Percentiles rank a stretch among this genome's conserved stretches.
phyloP scores from a whole-genome alignment of 1,139 yeast genomes.

The Protomyces inouyei region DNA sequence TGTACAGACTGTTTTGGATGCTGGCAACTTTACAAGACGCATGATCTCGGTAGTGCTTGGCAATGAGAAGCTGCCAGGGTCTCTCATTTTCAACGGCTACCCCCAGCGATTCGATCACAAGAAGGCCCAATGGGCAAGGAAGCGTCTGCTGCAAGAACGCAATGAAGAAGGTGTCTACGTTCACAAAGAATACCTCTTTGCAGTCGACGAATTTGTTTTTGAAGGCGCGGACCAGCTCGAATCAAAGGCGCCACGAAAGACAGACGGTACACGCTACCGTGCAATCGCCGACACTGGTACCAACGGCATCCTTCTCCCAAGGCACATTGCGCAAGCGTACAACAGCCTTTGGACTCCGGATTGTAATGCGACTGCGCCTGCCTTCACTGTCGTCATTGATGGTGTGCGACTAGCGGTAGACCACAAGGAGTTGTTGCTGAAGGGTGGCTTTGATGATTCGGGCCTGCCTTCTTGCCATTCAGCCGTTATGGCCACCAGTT shows the following conservation, averaged over 20 bases:
- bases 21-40: background rate
- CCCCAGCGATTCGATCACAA: background rate
- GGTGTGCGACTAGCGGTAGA: conserved; percentile 3
- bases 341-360: conserved; percentile 11
- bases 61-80: background rate
- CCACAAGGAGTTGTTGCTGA: background rate
- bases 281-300: conserved; percentile 18
- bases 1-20: background rate
- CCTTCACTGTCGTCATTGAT: conserved; percentile 8
- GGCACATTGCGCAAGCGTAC: conserved; percentile 3
- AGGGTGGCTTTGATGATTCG: background rate
- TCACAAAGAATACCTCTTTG: background rate
- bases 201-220: conserved; percentile 7
- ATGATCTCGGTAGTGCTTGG: background rate
- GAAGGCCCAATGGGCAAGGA: background rate
- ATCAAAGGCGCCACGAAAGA: background rate
- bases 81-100: background rate
- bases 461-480: background rate
- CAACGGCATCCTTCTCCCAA: conserved; percentile 1
- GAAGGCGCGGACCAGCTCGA: background rate
- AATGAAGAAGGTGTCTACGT: background rate
- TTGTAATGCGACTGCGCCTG: conserved; percentile 6
- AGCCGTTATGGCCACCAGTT: background rate
- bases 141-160: background rate
- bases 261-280: too few relatives aligned